Evolutionary conservation across 1,284 basidiomycete genomes (phyloP).

Genomic region (Agroathelia rolfsii): DNA sequence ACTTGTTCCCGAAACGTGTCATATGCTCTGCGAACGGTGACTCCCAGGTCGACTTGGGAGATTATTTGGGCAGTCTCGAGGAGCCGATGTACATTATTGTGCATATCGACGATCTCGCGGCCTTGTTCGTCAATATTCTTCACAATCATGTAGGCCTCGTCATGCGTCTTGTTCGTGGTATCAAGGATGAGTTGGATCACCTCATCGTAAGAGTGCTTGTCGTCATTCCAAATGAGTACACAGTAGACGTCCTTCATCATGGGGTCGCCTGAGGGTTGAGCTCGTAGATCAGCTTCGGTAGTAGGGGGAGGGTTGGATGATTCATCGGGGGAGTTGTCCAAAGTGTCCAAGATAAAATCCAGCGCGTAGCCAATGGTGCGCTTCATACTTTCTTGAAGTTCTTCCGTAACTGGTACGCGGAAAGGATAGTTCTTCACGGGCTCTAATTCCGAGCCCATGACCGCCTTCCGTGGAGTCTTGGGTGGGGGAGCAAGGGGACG

Average conservation of each 20-base stretch:
- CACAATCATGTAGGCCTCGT: conserved; percentile 58
- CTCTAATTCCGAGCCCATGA: conserved; percentile 39
- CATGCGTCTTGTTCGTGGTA: conserved; percentile 46
- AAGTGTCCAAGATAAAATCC: conserved; percentile 78
- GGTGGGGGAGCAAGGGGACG: conserved; percentile 23
- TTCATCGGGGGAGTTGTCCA: conserved; percentile 81
- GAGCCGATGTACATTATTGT: conserved; percentile 55
- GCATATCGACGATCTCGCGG: conserved; percentile 79
- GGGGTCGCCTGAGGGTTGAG: conserved; percentile 65
- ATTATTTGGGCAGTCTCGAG: conserved; percentile 78
- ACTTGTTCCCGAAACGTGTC: conserved; percentile 90
- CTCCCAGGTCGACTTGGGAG: conserved; percentile 83
- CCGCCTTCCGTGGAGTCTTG: conserved; percentile 25
- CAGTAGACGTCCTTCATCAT: conserved; percentile 75
- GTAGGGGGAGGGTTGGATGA: conserved; percentile 57
- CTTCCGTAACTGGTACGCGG: conserved; percentile 45
- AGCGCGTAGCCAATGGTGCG: conserved; percentile 69
- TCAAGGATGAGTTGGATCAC: conserved; percentile 76
- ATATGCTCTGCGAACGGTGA: conserved; percentile 81
- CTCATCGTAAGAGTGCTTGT: conserved; percentile 92
- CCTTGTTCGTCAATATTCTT: conserved; percentile 76
- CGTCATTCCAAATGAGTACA: conserved; percentile 93
- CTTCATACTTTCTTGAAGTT: conserved; percentile 64
- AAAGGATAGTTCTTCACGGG: conserved; percentile 49
- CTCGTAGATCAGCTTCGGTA: conserved; percentile 60